Evolutionary conservation across 768 basidiomycete genomes (phyloP), one percentile per base, ranked within the genome.

Genomic region (Lactarius psammicola): DNA sequence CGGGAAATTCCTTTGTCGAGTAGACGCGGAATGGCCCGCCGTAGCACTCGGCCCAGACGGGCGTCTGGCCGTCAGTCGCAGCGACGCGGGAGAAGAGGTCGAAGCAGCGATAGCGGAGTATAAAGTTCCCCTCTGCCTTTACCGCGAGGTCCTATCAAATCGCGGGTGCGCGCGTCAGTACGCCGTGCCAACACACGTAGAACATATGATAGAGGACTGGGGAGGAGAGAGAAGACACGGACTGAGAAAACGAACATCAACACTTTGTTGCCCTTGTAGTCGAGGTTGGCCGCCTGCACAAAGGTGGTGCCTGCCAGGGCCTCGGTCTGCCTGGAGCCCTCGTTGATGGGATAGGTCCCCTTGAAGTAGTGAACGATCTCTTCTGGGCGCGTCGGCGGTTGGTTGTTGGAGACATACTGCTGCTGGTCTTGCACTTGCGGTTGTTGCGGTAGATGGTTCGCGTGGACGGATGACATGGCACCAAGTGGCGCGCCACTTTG

Each of bases 1-100:
- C 85, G 4, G 88, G 87, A 67, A 89, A 89, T 63, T 87, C 84
- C 70, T 89, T 89, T 0, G 88, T 88, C 11, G 87, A 86, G 71
- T 85, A 89, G 0, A 90, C 83, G 28, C 80, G 83, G 73, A 90
- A 89, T 2, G 78, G 68, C 0, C 85, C 85, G 4, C 88, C 86
- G 69, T 84, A 88, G 68, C 82, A 82, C 75, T 89, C 87, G 1
- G 87, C 87, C 68, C 85, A 81, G 6, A 89, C 78, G 1, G 78
- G 78, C 8, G 74, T 70, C 36, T 72, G 77, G 11, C 80, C 71
- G 33, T 80, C 77, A 20, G 76, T 66, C 38, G 71, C 72, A 23
- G 68, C 61, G 15, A 79, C 76, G 30, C 74, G 72, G 0, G 81
- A 82, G 71, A 82, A 83, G 42, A 90, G 75, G 74, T 88, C 86